Percentiles rank a stretch among this genome's conserved stretches.
Evolutionary conservation across 768 basidiomycete species (phyloP).

Genomic region (Lactarius vividus): DNA sequence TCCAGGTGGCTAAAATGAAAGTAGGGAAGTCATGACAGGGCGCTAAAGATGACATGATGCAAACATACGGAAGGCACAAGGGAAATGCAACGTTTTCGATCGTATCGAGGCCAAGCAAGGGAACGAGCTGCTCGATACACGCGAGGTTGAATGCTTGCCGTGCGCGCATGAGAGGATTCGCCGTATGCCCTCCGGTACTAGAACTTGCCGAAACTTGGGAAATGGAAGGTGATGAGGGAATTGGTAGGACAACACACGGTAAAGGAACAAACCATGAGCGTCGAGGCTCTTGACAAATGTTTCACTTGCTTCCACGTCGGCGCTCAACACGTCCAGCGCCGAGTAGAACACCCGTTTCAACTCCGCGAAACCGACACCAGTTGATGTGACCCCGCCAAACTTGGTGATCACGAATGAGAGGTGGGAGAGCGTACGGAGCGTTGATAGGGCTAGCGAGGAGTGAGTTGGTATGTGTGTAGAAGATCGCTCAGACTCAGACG

Average conservation of each 20-base stretch:
- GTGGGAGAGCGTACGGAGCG: constrained; percentile 58
- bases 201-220: constrained; percentile 3
- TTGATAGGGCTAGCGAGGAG: constrained; percentile 49
- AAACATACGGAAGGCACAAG: constrained; percentile 62
- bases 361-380: constrained; percentile 60
- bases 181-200: not conserved
- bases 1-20: constrained; percentile 51
- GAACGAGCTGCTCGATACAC: constrained; percentile 75
- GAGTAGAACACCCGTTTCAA: constrained; percentile 74
- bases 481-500: not conserved
- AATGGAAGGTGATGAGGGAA: not conserved
- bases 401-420: constrained; percentile 76
- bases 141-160: constrained; percentile 60
- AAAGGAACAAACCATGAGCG: constrained; percentile 6
- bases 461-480: constrained; percentile 34
- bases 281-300: constrained; percentile 41
- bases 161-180: constrained; percentile 16
- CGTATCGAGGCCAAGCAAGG: constrained; percentile 50
- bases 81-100: constrained; percentile 57
- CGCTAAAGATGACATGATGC: constrained; percentile 17
- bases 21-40: constrained; percentile 12
- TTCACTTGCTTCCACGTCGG: constrained; percentile 37
- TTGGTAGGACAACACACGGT: not conserved
- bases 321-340: constrained; percentile 68
- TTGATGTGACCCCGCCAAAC: constrained; percentile 70